Evolutionary conservation across 257 asterid species (phyloP).

Genomic region (Verbena officinalis): DNA sequence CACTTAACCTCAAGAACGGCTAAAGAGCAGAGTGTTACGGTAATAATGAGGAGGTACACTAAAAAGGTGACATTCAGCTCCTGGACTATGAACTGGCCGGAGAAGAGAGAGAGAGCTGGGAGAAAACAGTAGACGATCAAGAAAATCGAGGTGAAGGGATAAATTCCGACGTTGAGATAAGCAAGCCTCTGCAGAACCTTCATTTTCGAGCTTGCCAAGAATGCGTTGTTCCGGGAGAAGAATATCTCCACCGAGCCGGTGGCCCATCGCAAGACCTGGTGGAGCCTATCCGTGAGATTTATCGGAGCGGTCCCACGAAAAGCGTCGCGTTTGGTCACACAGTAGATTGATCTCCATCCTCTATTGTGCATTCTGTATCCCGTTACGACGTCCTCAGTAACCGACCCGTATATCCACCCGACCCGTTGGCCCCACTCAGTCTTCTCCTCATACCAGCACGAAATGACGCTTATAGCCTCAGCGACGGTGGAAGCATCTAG

Average conservation of each 20-base stretch:
- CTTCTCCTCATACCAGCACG: slow-evolving; percentile 80
- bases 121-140: slow-evolving; percentile 68
- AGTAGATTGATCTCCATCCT: slow-evolving; percentile 73
- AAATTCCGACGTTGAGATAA: slow-evolving; percentile 68
- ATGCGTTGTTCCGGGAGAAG: slow-evolving; percentile 71
- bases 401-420: slow-evolving; percentile 81
- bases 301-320: slow-evolving; percentile 83
- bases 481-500: slow-evolving; percentile 74
- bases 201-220: slow-evolving; percentile 60
- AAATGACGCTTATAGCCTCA: slow-evolving; percentile 72
- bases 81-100: slow-evolving; percentile 77
- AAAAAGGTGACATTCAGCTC: slow-evolving; percentile 66
- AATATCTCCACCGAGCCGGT: slow-evolving; percentile 81
- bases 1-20: slow-evolving; percentile 76
- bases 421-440: slow-evolving; percentile 79
- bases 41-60: slow-evolving; percentile 54
- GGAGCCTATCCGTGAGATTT: slow-evolving; percentile 74
- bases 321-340: slow-evolving; percentile 74
- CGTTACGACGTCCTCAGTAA: slow-evolving; percentile 74
- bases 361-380: slow-evolving; percentile 79
- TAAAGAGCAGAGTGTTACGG: slow-evolving; percentile 59
- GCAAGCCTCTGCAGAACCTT: slow-evolving; percentile 66
- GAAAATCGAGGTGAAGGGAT: slow-evolving; percentile 69
- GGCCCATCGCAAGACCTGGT: slow-evolving; percentile 83
- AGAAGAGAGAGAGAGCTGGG: slow-evolving; percentile 69